These are phyloP conservation scores for Candida gigantensis DNA, from an alignment of 1,139 yeast species.

Conservation along the genomic window DNA sequence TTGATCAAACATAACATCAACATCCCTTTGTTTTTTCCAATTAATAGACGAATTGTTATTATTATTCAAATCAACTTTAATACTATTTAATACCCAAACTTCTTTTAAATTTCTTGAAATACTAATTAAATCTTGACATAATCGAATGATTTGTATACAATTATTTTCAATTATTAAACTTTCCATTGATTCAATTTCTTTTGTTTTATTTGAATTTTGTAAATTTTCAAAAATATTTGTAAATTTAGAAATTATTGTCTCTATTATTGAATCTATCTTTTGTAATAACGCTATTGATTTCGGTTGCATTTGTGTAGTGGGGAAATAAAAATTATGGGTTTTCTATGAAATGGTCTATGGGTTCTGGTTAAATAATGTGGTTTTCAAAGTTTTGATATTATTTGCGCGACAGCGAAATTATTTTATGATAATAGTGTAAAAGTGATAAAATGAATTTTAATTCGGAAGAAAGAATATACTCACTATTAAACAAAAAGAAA, in stretches of 20 bases:
- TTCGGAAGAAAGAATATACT: too few species aligned
- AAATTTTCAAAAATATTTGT: slow-evolving; percentile 48
- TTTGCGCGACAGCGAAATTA: too few species aligned
- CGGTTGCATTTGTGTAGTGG: too few species aligned
- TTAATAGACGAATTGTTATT: too few species aligned
- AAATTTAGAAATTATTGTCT: slow-evolving; percentile 44
- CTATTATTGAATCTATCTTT: slow-evolving; percentile 42
- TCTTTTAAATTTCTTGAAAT: slow-evolving; percentile 53
- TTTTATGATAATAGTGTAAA: too few species aligned
- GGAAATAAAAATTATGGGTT: too few species aligned
- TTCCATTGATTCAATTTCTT: slow-evolving; percentile 55
- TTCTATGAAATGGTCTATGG: too few species aligned
- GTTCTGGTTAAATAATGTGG: too few species aligned
- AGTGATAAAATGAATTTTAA: too few species aligned
- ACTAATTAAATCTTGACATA: slow-evolving; percentile 53
- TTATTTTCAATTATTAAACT: slow-evolving; percentile 57
- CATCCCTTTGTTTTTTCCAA: slow-evolving; percentile 25
- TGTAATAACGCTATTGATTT: slow-evolving; percentile 46
- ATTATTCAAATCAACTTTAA: slow-evolving; percentile 34
- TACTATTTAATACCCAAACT: slow-evolving; percentile 58
- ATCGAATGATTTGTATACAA: slow-evolving; percentile 50
- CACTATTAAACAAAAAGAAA: too few species aligned
- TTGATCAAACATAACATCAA: slow-evolving; percentile 32
- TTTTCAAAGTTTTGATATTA: too few species aligned
- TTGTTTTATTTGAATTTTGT: slow-evolving; percentile 46